Evolutionary conservation across 2,329 filamentous ascomycete species (phyloP), one percentile per base, ranked within the genome.

Genomic region (Fusarium armeniacum): DNA sequence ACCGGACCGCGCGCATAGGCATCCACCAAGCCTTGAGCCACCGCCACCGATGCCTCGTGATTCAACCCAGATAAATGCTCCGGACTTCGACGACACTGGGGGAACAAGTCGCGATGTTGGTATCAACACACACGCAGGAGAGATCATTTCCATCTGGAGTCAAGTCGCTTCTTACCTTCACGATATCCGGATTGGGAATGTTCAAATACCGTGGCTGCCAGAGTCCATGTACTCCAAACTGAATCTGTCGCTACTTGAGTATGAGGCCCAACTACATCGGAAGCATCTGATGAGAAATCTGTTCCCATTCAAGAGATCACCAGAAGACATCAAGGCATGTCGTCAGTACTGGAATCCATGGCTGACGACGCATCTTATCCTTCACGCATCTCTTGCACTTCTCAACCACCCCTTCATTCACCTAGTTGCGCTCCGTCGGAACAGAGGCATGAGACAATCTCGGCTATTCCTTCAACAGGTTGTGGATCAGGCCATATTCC

Each of bases 281-380:
- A 62, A 32, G 5, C 60, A 63, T 7, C 22, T 63, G 1, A 62
- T 63, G 60, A 62, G 60, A 11, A 63, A 45, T 4, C n/a, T 63
- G 0, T 63, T 63, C 5, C 60, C 60, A 2, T 63, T 63, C 2
- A 62, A 63, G 5, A n/a, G 60, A 2, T 32, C 18, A 3, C 15
- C 13, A 0, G 18, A 28, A 1, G 60, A 63, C 8, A 62, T 63
- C 26, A 2, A 18, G 13, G 22, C 35, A 11, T 15, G n/a, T 15
- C 13, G 28, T 3, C 28, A 62, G 16, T 63, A 63, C 22, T 63
- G 60, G 60, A 33, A 63, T 10, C 58, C 60, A 1, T 63, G 60
- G 60, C 12, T 63, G 5, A 63, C 47, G 1, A 63, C 60, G 8
- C 60, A 63, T 43, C 30, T 63, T 0, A 35, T 63, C 3, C 26